phyloP scores from a whole-genome alignment of 2,329 filamentous ascomycete species.

The Xylariaceae sp. region DNA sequence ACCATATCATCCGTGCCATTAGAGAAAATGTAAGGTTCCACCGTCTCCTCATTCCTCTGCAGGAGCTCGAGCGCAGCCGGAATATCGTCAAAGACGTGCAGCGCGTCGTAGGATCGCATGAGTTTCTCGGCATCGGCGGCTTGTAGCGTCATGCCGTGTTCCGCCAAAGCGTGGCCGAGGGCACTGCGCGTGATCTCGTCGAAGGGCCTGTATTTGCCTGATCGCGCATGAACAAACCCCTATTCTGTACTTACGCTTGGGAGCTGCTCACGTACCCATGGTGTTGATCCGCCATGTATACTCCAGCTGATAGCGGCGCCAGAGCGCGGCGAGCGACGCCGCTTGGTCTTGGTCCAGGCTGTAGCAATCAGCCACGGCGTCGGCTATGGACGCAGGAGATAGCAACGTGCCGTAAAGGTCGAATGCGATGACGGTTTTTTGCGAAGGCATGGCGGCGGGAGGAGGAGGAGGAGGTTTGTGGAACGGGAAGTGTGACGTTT shows the following conservation, averaged over 20 bases:
- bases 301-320: slow-evolving; percentile 68
- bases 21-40: slow-evolving; percentile 62
- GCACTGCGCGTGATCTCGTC: slow-evolving; percentile 57
- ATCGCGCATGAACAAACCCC: no score
- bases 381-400: slow-evolving; percentile 64
- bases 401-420: slow-evolving; percentile 73
- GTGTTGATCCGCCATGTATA: slow-evolving; percentile 73
- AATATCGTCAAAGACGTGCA: slow-evolving; percentile 64
- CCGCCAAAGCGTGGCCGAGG: slow-evolving; percentile 60
- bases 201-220: slow-evolving; percentile 61
- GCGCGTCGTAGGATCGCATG: slow-evolving; percentile 60
- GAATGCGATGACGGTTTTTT: slow-evolving; percentile 55
- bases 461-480: no score
- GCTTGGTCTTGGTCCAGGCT: slow-evolving; percentile 56
- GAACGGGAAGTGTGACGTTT: no score
- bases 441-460: slow-evolving; percentile 1
- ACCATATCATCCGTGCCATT: slow-evolving; percentile 67
- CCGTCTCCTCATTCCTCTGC: slow-evolving; percentile 22
- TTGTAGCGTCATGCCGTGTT: slow-evolving; percentile 44
- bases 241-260: no score
- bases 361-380: slow-evolving; percentile 53
- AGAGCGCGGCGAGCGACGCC: slow-evolving; percentile 52
- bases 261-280: slow-evolving; percentile 58
- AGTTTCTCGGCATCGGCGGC: slow-evolving; percentile 42
- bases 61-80: slow-evolving; percentile 46